Base-by-base conservation (phyloP, 148 eudicot genomes). In the Chenopodium formosanum region DNA sequence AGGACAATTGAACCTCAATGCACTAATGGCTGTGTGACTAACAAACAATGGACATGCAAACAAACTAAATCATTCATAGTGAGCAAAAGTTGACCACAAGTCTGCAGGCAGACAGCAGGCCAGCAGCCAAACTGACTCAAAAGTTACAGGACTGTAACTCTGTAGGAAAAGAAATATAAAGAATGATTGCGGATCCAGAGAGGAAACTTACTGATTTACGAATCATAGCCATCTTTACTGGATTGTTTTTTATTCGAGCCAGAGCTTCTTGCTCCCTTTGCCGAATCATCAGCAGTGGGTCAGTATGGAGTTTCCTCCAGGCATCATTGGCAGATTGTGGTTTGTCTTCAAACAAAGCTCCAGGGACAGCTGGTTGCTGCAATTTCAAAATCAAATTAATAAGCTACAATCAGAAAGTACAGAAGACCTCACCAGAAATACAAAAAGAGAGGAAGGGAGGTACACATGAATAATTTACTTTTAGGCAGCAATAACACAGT, bases 251-350 rank as follows among this genome's bases (percentile, higher is more conserved):
- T 70, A 96, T 90, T 50, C 93, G 92, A 72, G 97, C 94, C 79
- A 96, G 86, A 71, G 99, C 93, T 80, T 96, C 99, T 87, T 94
- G 98, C 88, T 96, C 99, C 80, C 98, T 86, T 83, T 94, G 97
- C 32, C 97, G 89, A 71, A 96, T 96, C 90, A 92, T 86, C 81
- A 96, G 91, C 89, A 96, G 83, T n/a, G 99, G 99, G 84, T 96
- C 99, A 48, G 98, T 85, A 86, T 94, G 98, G 58, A 96, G 97
- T 71, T 96, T 96, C 84, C 99, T 96, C 99, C 99, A 96, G 1
- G 99, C 84, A 90, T 96, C 99, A 83, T 96, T 94, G 50, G 99
- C 93, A 31, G 99, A 96, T 70, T 94, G 99, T 13, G 94, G 94
- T 83, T 95, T 95, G 27, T 94, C 99, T 88, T 96, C 99, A 86